Percentiles rank a stretch among this genome's conserved stretches.
Evolutionary conservation across 108 stramenopile species (phyloP).

Genomic region (Pseudonitzschia delicatissima): DNA sequence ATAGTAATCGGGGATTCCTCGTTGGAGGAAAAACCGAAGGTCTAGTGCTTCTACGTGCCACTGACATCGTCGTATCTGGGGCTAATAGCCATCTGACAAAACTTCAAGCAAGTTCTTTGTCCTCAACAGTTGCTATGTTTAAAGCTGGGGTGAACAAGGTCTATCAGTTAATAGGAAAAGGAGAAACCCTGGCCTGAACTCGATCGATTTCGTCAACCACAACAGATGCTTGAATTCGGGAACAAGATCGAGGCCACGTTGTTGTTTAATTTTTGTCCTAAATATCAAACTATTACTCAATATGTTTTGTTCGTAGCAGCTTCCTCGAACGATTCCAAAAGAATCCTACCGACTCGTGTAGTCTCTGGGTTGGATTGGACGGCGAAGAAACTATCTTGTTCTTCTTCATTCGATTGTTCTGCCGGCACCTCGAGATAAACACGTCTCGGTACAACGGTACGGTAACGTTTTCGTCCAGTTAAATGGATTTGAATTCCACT

Average conservation of each 20-base stretch:
- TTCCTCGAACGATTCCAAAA: constrained; percentile 33
- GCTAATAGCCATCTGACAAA: constrained; percentile 5
- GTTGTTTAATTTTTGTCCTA: too few relatives aligned
- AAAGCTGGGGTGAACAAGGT: constrained; percentile 26
- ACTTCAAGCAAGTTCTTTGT: constrained; percentile 9
- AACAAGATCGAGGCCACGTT: too few relatives aligned
- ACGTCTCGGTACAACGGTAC: constrained; percentile 37
- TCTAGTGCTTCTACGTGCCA: constrained; percentile 25
- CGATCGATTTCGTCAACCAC: too few relatives aligned
- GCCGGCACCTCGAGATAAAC: constrained; percentile 24
- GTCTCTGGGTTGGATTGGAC: constrained; percentile 3
- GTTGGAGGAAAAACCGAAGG: constrained; percentile 14
- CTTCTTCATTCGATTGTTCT: constrained; percentile 12
- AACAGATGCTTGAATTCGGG: too few relatives aligned
- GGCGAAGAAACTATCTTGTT: constrained; percentile 31
- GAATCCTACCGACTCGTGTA: neutral
- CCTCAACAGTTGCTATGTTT: constrained; percentile 18
- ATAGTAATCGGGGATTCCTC: constrained; percentile 25
- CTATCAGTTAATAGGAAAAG: constrained; percentile 18
- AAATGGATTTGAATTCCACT: neutral
- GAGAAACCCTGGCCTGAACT: constrained; percentile 1
- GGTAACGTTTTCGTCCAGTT: constrained; percentile 32
- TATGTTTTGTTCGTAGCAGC: constrained; percentile 2
- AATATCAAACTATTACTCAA: neutral
- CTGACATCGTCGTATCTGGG: constrained; percentile 8